Evolutionary conservation across 768 basidiomycete species (phyloP).

Genomic region (Naematelia encephala): DNA sequence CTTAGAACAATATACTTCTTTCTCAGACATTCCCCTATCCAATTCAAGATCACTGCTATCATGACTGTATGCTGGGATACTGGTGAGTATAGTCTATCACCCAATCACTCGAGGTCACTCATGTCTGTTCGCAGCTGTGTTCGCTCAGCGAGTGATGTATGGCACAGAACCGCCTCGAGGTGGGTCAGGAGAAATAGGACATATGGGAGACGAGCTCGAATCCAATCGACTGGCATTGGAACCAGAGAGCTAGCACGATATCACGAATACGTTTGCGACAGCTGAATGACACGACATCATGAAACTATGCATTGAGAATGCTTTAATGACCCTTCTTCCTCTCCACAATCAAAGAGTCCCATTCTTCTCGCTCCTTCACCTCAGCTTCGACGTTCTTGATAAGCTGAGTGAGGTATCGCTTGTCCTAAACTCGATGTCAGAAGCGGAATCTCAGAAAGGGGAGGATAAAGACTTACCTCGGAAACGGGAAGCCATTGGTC

Average conservation of each 20-base stretch:
- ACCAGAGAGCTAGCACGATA: neutral
- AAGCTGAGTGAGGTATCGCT: constrained; percentile 79
- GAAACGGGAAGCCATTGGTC: constrained; percentile 71
- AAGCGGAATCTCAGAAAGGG: too few relatives aligned
- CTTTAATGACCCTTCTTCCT: constrained; percentile 54
- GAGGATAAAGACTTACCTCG: constrained; percentile 68
- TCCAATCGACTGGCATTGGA: neutral
- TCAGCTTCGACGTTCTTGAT: constrained; percentile 71
- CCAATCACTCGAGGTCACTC: neutral
- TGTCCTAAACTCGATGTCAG: constrained; percentile 70
- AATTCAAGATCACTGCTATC: constrained; percentile 48
- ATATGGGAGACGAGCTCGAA: neutral
- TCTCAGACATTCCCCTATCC: constrained; percentile 38
- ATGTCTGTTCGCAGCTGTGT: constrained; percentile 23
- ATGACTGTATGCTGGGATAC: constrained; percentile 47
- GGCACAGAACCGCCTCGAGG: constrained; percentile 26
- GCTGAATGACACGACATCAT: neutral
- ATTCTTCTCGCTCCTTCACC: constrained; percentile 68
- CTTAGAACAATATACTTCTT: constrained; percentile 47
- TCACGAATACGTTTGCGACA: neutral
- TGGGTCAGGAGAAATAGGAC: neutral
- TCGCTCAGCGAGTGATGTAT: constrained; percentile 36
- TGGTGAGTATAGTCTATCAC: constrained; percentile 18
- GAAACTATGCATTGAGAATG: constrained; percentile 17
- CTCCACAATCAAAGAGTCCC: constrained; percentile 74